Evolutionary conservation across 768 basidiomycete genomes (phyloP).

Genomic region (Suillus placidus): DNA sequence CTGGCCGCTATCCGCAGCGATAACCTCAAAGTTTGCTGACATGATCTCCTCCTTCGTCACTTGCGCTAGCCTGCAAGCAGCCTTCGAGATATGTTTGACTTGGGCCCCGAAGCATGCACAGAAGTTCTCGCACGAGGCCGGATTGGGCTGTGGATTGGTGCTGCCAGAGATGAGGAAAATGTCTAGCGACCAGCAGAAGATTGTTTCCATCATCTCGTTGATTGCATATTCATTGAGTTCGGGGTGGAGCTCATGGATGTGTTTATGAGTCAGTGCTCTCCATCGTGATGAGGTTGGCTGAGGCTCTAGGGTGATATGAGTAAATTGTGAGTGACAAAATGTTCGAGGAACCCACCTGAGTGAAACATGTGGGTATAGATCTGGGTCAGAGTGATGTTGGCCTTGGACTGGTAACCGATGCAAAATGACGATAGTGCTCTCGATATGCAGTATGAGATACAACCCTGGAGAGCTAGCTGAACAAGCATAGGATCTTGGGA

Average conservation of each 20-base stretch:
- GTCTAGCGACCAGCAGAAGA: slow-evolving; percentile 71
- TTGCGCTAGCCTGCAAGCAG: slow-evolving; percentile 63
- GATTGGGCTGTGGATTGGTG: slow-evolving; percentile 40
- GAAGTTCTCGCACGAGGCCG: slow-evolving; percentile 43
- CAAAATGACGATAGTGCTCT: slow-evolving; percentile 72
- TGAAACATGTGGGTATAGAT: slow-evolving; percentile 62
- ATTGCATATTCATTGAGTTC: slow-evolving; percentile 64
- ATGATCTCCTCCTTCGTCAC: slow-evolving; percentile 75
- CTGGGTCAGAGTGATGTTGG: slow-evolving; percentile 64
- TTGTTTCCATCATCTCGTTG: slow-evolving; percentile 74
- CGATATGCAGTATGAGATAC: slow-evolving; percentile 65
- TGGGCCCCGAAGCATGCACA: slow-evolving; percentile 58
- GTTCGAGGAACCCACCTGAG: slow-evolving; percentile 42
- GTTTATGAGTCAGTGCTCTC: slow-evolving; percentile 71
- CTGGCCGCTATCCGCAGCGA: slow-evolving; percentile 58
- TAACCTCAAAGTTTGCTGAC: slow-evolving; percentile 74
- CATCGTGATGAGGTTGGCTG: slow-evolving; percentile 80
- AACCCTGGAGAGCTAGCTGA: slow-evolving; percentile 75
- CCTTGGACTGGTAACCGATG: slow-evolving; percentile 71
- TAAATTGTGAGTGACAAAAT: slow-evolving; percentile 9
- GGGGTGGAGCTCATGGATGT: slow-evolving; percentile 70
- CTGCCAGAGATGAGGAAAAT: slow-evolving; percentile 68
- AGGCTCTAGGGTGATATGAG: slow-evolving; percentile 50
- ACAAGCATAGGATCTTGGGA: slow-evolving; percentile 76
- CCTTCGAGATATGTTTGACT: slow-evolving; percentile 64